Evolutionary conservation across 441 rosid genomes (phyloP), one percentile per base, ranked within the genome.

Genomic region (Eruca vesicaria): DNA sequence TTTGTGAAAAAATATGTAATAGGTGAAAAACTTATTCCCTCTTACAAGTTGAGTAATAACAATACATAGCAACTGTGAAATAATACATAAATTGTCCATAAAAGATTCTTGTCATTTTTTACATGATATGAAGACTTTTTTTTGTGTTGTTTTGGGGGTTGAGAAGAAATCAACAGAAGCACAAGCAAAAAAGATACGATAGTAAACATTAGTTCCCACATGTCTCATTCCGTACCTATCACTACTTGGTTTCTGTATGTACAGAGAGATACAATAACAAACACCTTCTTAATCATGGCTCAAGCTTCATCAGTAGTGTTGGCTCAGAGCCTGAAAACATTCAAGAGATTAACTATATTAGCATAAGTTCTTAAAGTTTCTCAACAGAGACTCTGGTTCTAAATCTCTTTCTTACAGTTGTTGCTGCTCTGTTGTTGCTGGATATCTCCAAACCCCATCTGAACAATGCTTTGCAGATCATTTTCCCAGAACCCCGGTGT

Each of bases 401-500:
- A 64, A 21, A 57, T 7, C 43, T 9, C 61, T 59, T 63, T 59
- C 79, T 80, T 78, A 89, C 92, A 86, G 68, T 79, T 81, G 52
- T 80, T 80, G 45, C 78, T 76, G 63, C 68, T 77, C 66, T 75
- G 76, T 32, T 80, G 75, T 32, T 80, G 75, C 66, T 77, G 87
- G 81, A 79, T 83, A 73, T 82, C 88, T 45, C 70, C 77, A 63
- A 82, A 83, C n/a, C 84, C 94, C 97, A 87, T 87, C 79, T 89
- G 91, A 78, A 87, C 92, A 66, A 87, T 55, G 71, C 87, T 88
- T 52, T 86, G 90, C 7, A 89, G 86, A 62, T 86, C 94, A 64
- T 89, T 89, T 29, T 86, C 89, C 91, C 91, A 89, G 2, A 83
- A 36, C 9, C 79, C 29, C 0, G 85, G 48, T 45, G 80, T 84